Base-by-base conservation (phyloP, 163 green algal genomes). In the Smithsoniella earleae region DNA sequence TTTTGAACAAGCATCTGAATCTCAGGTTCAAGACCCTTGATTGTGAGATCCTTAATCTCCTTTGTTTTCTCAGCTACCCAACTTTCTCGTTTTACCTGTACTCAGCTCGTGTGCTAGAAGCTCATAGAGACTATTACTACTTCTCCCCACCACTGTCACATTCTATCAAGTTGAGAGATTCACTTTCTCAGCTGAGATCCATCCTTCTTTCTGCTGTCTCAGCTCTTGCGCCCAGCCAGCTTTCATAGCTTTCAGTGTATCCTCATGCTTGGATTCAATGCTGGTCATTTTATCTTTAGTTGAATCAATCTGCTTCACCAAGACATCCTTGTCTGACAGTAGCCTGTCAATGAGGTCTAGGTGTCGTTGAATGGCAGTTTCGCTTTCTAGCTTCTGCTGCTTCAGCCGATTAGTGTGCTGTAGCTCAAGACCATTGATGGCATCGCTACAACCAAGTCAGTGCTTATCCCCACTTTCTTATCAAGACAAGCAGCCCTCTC, bases 1-100 rank as follows among this genome's bases (percentile, higher is more conserved):
- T 78, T 79, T n/a, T 63, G 52, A 20, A 86, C 75, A 66, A 88
- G 73, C 2, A 65, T 36, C 78, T 85, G 77, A 30, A 86, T 81
- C 73, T 86, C 81, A 20, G 81, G 81, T 63, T 88, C 83, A 64
- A 88, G 75, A 2, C 77, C 83, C 34, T 80, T 79, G 69, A 88
- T 77, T 0, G 83, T 88, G 13, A 79, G 31, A 62, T 86, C 81
- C 75, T 86, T 88, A 63, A 88, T 79, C 63, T 81, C 66, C 28
- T 66, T 73, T 31, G 77, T 85, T 79, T 86, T 83, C 46, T 86
- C 76, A 4, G 65, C 74, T 64, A 81, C 64, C 83, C 83, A 88
- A 1, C 66, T 72, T 63, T 83, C 78, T 1, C 78, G 73, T 54
- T 77, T 75, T 52, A 45, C 49, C 66, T 76, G 58, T 34, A 49